phyloP scores from a whole-genome alignment of 768 basidiomycete species.

The Pleurotus eryngii region DNA sequence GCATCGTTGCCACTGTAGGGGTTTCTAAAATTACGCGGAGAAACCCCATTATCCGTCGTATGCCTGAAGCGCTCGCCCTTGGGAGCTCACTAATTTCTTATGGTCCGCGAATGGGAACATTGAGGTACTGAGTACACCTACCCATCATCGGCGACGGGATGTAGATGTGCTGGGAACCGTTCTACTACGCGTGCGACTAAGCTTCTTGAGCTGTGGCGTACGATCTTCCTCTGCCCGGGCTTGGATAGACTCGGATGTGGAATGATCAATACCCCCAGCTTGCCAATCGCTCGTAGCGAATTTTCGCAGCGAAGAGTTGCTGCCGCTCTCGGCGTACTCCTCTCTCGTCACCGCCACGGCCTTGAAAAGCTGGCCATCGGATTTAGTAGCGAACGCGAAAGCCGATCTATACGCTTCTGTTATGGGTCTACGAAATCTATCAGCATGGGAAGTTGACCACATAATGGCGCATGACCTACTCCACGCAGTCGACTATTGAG shows the following conservation, averaged over 20 bases:
- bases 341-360: constrained; percentile 63
- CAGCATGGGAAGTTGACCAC: neutral
- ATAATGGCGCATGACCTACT: constrained; percentile 48
- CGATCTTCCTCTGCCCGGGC: constrained; percentile 18
- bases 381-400: constrained; percentile 49
- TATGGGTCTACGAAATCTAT: constrained; percentile 46
- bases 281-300: constrained; percentile 59
- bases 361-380: constrained; percentile 37
- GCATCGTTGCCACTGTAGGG: no score
- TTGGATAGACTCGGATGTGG: constrained; percentile 22
- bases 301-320: constrained; percentile 68
- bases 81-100: no score
- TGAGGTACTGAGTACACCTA: no score
- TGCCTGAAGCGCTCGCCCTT: no score
- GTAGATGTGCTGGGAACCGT: neutral
- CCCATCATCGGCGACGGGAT: constrained; percentile 5
- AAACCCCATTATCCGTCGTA: no score
- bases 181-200: constrained; percentile 8
- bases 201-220: constrained; percentile 3
- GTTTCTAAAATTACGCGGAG: no score
- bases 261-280: constrained; percentile 32
- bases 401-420: constrained; percentile 65
- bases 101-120: no score
- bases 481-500: constrained; percentile 61
- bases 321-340: constrained; percentile 86